Evolutionary conservation across 169 alveolate species (phyloP), one percentile per base, ranked within the genome.

Genomic region (Amoebophrya sp.): DNA sequence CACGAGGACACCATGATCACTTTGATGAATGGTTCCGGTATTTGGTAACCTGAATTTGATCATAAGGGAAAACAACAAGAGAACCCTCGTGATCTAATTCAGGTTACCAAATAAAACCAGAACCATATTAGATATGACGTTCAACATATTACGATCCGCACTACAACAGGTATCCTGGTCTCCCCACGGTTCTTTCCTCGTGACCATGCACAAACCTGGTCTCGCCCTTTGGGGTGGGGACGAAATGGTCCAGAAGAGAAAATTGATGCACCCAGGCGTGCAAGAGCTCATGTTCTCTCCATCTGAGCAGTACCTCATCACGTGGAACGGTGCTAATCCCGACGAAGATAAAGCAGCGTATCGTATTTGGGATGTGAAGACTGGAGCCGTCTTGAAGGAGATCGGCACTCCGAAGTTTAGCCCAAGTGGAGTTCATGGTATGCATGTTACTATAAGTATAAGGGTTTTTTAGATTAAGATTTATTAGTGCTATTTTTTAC

Each of bases 311-410:
- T 96, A 96, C 92, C 94, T 96, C 78, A 92, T 96, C 38, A 96
- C 98, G 14, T 96, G 98, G 98, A 97, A 96, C 91, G 98, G 98
- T 36, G 93, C 96, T 39, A 96, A 95, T 29, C 95, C 94, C 34
- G 94, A 95, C 65, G 93, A 94, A 89, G 94, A 94, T 18, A 47
- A 47, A 18, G 6, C 65, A 6, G 65, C 65, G 29, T 47, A 47
- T 18, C 65, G 65, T 12, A 47, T 47, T 47, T 47, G 65, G 65
- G 18, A 47, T 18, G 65, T 47, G 65, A 6, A 47, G 65, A 12
- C 65, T 6, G 65, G 65, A 47, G 18, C 65, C 65, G 18, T 47
- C 65, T 47, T 47, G 65, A 47, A 47, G 65, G 65, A 47, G 18
- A 47, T 47, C 65, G 65, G 29, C 65, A 47, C 65, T 12, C 65